These are phyloP conservation scores for Ceratocystis colombiana DNA, from an alignment of 2,329 filamentous ascomycete genomes.

Conservation along the genomic window DNA sequence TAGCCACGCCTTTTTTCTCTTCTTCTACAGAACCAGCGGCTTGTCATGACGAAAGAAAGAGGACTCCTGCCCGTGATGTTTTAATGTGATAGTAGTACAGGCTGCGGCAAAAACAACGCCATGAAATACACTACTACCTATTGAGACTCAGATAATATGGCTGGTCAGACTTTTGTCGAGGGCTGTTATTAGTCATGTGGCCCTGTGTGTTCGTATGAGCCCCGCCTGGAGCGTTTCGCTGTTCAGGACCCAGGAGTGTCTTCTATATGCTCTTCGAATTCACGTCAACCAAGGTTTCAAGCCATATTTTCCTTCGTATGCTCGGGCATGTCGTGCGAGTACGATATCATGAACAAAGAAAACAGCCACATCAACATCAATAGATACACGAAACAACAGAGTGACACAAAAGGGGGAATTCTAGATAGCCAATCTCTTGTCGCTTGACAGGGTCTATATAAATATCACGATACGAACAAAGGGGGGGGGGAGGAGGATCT, in stretches of 20 bases:
- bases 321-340: neutral
- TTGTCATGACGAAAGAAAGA: neutral
- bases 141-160: too few relatives aligned
- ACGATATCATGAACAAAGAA: neutral
- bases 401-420: neutral
- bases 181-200: too few relatives aligned
- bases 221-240: too few relatives aligned
- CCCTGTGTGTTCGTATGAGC: too few relatives aligned
- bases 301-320: neutral
- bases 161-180: too few relatives aligned
- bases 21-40: neutral
- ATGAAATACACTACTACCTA: too few relatives aligned
- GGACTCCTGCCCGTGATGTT: neutral
- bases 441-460: neutral
- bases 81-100: too few relatives aligned
- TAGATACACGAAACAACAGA: neutral
- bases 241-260: too few relatives aligned
- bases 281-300: neutral
- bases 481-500: neutral
- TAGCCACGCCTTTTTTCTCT: neutral
- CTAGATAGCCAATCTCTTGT: neutral
- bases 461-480: neutral
- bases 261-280: neutral
- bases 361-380: neutral
- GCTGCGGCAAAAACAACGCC: too few relatives aligned